Base-by-base conservation (phyloP, 2,329 filamentous ascomycete genomes). In the Geosmithia putterillii region DNA sequence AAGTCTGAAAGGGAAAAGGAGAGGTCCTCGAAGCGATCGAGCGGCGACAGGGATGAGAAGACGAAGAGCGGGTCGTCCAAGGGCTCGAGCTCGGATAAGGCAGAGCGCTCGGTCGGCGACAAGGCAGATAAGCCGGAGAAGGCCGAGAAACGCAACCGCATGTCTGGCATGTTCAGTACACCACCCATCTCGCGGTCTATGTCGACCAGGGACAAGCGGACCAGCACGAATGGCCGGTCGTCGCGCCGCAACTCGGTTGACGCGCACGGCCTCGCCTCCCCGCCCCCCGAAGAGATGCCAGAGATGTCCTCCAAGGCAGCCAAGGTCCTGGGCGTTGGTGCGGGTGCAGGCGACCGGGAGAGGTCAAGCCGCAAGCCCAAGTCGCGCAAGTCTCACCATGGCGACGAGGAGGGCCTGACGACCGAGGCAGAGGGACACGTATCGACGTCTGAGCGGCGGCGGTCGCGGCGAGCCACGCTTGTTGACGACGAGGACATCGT, bases 301-400 rank as follows among this genome's bases (percentile, higher is more conserved):
- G 74, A 76, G 42, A 73, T 86, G 55, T 73, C 81, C 7, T 73
- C 78, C 39, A 94, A 94, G 61, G 86, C 86, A 22, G 85, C 86
- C 25, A 88, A 81, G 60, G 63, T 90, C 42, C 77, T 92, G 2
- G 77, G 88, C 66, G 51, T 74, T 20, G 77, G 87, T 66, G 52
- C 73, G 19, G n/a, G n/a, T n/a, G n/a, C n/a, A n/a, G n/a, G 6
- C 28, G 67, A 67, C 36, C 64, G 62, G 43, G 58, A 61, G 14
- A 56, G 54, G 38, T 61, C 60, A 48, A 65, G 59, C 48, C 65
- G 60, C 41, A 65, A 73, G 57, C 65, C 59, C 48, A 66, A 74
- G 57, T 51, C 57, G 25, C 71, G 73, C 44, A 77, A 68, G 49
- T 35, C 47, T 7, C 48, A 51, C 38, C 47, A 51, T n/a, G 46